Base-by-base conservation (phyloP, 345 rosid species). In the Murraya paniculata region DNA sequence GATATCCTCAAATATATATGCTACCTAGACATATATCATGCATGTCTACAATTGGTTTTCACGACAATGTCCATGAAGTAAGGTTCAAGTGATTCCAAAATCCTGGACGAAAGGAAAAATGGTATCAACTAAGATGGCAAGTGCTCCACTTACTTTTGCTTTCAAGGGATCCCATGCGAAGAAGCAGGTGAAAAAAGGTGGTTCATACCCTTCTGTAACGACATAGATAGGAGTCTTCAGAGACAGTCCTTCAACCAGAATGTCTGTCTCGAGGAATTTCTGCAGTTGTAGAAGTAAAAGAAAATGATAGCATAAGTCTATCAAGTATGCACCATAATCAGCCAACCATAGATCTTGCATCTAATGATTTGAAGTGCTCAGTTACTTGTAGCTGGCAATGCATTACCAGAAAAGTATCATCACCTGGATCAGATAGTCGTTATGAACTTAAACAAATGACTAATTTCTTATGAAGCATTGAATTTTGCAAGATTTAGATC, bases 161-260 rank as follows among this genome's bases (percentile, higher is more conserved):
- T 88, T 88, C 6, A 82, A 85, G 53, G 88, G 85, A 85, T 89
- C 94, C 97, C 98, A 94, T 64, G 87, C 83, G 73, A 92, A 94
- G 86, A 90, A 91, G 67, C 89, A 84, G 64, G 94, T 94, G 88
- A 92, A 92, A 76, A 89, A 88, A 41, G 88, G 82, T 53, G 98
- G 98, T 73, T 94, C 97, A 27, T 83, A 84, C 76, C 98, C 94
- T 87, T 92, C 98, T 18, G 88, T 82, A 55, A 92, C 81, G 78
- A 92, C 86, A 81, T 89, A 88, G 72, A 91, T 81, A 66, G 97
- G 94, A 85, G 88, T 86, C 80, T 79, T 87, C 80, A 41, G 60
- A 60, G 89, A 80, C 68, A 88, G 83, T 78, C 88, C 88, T 85
- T 93, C 90, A 53, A 55, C 86, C 64, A 88, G 80, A 73, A 86